Percentiles rank a stretch among this genome's conserved stretches.
These are phyloP conservation scores for Austroboletus eburneus DNA, from an alignment of 768 basidiomycete species.

Conservation along the genomic window DNA sequence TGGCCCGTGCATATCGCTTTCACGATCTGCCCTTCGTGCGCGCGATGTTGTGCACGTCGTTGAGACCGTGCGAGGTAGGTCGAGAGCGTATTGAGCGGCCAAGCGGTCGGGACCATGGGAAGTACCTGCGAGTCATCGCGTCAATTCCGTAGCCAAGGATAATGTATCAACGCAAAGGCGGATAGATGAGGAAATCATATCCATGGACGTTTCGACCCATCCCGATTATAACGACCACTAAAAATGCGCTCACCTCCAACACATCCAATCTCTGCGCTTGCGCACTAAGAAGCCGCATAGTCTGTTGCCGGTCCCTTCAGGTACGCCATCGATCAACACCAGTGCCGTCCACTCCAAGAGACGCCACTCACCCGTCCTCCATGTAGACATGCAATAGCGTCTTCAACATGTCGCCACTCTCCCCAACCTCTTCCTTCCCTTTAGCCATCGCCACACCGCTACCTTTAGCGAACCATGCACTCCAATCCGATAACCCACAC, in stretches of 20 bases:
- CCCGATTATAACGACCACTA: no score
- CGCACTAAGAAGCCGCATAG: conserved; percentile 69
- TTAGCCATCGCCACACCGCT: conserved; percentile 45
- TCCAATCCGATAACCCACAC: conserved; percentile 39
- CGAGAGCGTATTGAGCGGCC: conserved; percentile 70
- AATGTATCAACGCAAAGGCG: no score
- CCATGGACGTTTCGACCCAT: no score
- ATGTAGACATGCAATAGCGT: conserved; percentile 80
- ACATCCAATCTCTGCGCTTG: conserved; percentile 78
- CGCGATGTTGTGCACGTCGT: conserved; percentile 65
- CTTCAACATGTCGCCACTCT: conserved; percentile 53
- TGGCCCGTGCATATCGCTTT: conserved; percentile 77
- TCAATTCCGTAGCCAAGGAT: no score
- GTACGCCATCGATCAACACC: conserved; percentile 1
- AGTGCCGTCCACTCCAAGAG: background rate
- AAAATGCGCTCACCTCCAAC: conserved; percentile 54
- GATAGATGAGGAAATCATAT: no score
- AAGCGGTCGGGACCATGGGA: conserved; percentile 62
- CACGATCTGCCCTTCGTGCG: conserved; percentile 69
- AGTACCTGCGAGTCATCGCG: conserved; percentile 45
- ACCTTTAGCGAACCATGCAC: conserved; percentile 38
- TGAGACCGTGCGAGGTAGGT: conserved; percentile 79
- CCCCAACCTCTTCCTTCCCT: conserved; percentile 37
- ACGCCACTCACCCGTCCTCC: conserved; percentile 57
- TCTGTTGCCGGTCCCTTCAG: conserved; percentile 50